Percentiles rank a stretch among this genome's conserved stretches.
Conservation (phyloP, 495 filamentous ascomycete species). For the Podospora pseudocomata region DNA sequence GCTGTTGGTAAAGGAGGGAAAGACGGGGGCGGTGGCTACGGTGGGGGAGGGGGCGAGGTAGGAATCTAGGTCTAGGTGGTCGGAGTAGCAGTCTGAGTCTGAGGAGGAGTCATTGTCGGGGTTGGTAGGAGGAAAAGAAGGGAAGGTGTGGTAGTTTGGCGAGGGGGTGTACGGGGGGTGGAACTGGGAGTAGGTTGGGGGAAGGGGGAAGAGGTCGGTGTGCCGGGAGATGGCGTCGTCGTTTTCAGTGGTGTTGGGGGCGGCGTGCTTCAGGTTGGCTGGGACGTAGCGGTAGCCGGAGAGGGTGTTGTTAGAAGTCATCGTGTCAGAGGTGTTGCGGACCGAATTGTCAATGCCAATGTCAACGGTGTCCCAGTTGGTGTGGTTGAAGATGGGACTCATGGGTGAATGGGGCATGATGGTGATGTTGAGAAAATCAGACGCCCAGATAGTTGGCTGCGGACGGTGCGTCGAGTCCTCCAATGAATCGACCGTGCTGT, state of each 20-base stretch:
- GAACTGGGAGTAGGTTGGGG: constrained; percentile 8
- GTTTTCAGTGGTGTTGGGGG: not conserved
- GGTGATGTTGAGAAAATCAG: not conserved
- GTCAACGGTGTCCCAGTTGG: constrained; percentile 8
- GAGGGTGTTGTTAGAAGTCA: not conserved
- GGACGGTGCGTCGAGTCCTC: not conserved
- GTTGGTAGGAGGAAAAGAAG: not conserved
- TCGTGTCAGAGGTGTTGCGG: not conserved
- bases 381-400: constrained; percentile 5
- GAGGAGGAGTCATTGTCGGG: not conserved
- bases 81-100: constrained; percentile 8
- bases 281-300: not conserved
- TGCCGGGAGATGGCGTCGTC: not conserved
- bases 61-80: constrained; percentile 6
- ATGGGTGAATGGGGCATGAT: not conserved
- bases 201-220: constrained; percentile 4
- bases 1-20: not conserved
- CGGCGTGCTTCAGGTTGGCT: too few relatives aligned
- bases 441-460: not conserved
- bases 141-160: constrained; percentile 5
- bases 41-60: constrained; percentile 1
- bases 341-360: not conserved
- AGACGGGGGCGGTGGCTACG: not conserved
- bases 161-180: not conserved
- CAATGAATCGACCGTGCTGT: not conserved